Evolutionary conservation across 495 filamentous ascomycete species (phyloP), one percentile per base, ranked within the genome.

Genomic region (Pyrenula aspistea): DNA sequence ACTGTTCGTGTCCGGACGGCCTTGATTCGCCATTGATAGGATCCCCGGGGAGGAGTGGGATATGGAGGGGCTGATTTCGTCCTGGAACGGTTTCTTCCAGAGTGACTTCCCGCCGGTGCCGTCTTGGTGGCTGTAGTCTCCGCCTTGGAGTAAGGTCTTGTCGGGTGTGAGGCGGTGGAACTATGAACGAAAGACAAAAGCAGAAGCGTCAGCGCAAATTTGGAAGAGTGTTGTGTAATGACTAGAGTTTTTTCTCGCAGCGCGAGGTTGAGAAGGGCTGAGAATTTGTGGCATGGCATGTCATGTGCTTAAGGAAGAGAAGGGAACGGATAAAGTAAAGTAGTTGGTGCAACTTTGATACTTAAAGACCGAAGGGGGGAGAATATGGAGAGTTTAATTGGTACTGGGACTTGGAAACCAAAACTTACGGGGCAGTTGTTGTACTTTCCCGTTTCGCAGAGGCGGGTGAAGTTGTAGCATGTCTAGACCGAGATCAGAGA

Each of bases 41-140:
- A 25, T 72, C 76, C 50, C 76, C 73, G 22, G 77, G 58, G 56
- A 75, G 77, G 11, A 68, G 67, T 0, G 60, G 42, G 19, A 74
- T 65, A 31, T 62, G 63, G n/a, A 79, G 11, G 60, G 61, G 4
- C 60, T 61, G n/a, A 65, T 66, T 51, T 74, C 77, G 22, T 62
- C 64, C 1, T 67, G 64, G 10, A 65, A 59, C 0, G 67, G 70
- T 2, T 55, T 60, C 10, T 60, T 49, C 10, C 61, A 60, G 42
- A 58, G 63, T 20, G 55, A 48, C 36, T 63, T 62, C 61, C 66
- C 20, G 1, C 63, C 61, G 42, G 61, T 63, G 31, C 63, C 58
- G 22, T 66, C 59, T 2, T 57, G 49, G 1, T 62, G 58, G 2
- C 56, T 48, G 1, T 65, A 71, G 8, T 70, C 62, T 2, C 66